Conservation (phyloP, 805 yeast species). For the Yarrowia sp. region DNA sequence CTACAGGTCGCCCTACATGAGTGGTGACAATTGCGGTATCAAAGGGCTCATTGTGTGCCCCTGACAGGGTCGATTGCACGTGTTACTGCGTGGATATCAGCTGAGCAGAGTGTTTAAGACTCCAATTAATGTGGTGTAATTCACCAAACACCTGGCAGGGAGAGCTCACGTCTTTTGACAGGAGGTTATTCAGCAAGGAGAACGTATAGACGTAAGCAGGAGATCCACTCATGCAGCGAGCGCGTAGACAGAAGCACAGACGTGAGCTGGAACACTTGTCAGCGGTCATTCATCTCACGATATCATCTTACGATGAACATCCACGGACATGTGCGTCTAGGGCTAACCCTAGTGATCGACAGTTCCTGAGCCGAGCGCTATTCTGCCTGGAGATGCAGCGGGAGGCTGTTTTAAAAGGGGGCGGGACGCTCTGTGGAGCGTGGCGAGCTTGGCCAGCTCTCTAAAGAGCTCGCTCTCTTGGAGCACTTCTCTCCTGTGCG, state of each 20-base stretch:
- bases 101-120: background rate
- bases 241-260: background rate
- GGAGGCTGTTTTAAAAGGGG: background rate
- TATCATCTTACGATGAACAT: too few relatives aligned
- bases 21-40: background rate
- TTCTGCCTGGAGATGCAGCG: background rate
- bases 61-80: constrained; percentile 7
- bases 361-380: constrained; percentile 1
- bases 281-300: too few relatives aligned
- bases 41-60: too few relatives aligned
- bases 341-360: constrained; percentile 13
- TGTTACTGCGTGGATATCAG: constrained; percentile 13
- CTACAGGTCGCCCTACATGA: background rate
- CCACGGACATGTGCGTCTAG: background rate
- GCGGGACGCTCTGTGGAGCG: background rate
- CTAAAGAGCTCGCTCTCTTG: background rate
- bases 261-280: too few relatives aligned
- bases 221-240: background rate
- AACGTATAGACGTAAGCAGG: background rate
- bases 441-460: too few relatives aligned
- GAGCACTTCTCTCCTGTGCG: background rate
- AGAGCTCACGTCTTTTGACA: background rate
- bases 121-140: background rate
- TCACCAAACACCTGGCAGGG: background rate
- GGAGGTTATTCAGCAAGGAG: constrained; percentile 6